A percentile compares a stretch with the other conserved stretches of the same genome.
These are phyloP conservation scores for Sporothrix globosa DNA, from an alignment of 2,329 filamentous ascomycete genomes.

Conservation along the genomic window DNA sequence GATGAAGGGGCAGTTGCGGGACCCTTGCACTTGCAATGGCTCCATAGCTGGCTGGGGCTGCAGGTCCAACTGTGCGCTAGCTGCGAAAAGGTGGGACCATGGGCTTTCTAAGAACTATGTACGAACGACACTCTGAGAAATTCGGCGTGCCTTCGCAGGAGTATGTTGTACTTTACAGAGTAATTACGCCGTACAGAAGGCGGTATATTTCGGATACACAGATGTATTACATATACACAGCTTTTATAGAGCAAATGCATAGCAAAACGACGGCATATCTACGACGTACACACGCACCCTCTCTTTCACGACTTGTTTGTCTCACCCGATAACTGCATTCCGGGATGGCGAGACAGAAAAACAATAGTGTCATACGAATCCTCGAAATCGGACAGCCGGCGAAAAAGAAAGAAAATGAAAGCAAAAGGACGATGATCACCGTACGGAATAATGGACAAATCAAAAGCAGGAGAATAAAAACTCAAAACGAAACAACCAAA, in stretches of 20 bases:
- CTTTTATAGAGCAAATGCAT: neutral
- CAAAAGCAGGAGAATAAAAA: neutral
- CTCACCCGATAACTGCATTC: conserved; percentile 18
- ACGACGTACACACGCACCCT: neutral
- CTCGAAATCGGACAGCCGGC: neutral
- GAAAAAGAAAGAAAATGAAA: neutral
- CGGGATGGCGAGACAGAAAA: neutral
- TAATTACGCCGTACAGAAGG: too few relatives aligned
- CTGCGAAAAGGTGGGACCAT: neutral
- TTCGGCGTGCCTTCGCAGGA: conserved; percentile 21
- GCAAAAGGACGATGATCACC: neutral
- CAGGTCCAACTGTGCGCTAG: conserved; percentile 12
- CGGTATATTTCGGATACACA: neutral
- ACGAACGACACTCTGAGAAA: too few relatives aligned
- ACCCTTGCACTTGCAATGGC: conserved; percentile 15
- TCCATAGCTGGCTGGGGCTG: conserved; percentile 12
- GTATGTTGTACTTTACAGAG: neutral
- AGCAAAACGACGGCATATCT: neutral
- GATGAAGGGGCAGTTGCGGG: conserved; percentile 28
- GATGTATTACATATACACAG: neutral
- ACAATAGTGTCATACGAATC: neutral
- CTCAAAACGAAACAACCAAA: conserved; percentile 8
- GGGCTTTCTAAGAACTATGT: too few relatives aligned
- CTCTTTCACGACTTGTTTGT: conserved; percentile 6
- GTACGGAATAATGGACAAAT: conserved; percentile 10